Evolutionary conservation across 768 basidiomycete species (phyloP), one percentile per base, ranked within the genome.

Genomic region (Mycena chlorophos): DNA sequence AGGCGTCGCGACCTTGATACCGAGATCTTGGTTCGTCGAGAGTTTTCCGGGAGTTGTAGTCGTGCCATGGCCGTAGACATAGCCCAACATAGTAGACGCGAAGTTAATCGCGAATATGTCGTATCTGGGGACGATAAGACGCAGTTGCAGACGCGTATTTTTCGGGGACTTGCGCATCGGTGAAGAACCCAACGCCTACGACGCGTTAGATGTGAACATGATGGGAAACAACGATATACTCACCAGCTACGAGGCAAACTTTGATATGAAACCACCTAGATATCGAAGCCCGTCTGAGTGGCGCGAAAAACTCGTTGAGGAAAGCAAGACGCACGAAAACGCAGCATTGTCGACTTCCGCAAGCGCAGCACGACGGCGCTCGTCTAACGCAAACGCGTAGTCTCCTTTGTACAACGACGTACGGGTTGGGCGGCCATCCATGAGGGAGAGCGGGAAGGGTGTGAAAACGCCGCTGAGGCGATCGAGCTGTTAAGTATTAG

Each of bases 21-120:
- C 90, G 23, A 91, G 83, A 61, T 86, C 79, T 68, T 93, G 89
- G 66, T 88, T 82, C 49, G 76, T 50, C 54, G 74, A 80, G 45
- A 87, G 60, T 47, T 70, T 74, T 51, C 69, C 25, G 46, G 73
- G 55, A 55, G 73, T 71, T 57, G 57, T 59, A 29, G 64, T 66
- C 45, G 13, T 20, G 29, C 73, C 63, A 16, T 68, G 51, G 42
- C 84, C 83, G 51, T 94, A 94, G 54, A 94, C 85, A 65, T 87
- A 90, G 23, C 87, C 90, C 54, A 96, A 72, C 91, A 95, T 94
- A 0, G 77, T 77, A 0, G 88, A 83, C 0, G 84, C 91, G 42
- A 95, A 89, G 70, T 87, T 91, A 73, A 95, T 95, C 5, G 91
- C 89, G 65, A 94, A 97, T 56, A 95, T 87, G 58, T 93, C 91